A percentile compares a stretch with the other conserved stretches of the same genome.
These are phyloP conservation scores for Physaria fendleri DNA, from an alignment of 345 rosid species.

Conservation along the genomic window DNA sequence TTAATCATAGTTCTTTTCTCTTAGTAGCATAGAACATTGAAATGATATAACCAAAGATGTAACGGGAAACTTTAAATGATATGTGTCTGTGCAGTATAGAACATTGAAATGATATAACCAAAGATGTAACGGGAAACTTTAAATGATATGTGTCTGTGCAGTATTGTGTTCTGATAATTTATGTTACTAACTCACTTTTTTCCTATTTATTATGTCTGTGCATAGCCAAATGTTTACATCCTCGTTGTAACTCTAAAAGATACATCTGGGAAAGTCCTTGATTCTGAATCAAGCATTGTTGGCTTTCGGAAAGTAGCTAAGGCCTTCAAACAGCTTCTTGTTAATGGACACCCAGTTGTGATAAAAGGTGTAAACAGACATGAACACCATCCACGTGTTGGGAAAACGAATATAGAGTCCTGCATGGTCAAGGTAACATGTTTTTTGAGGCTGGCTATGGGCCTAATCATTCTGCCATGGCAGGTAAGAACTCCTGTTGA, in stretches of 20 bases:
- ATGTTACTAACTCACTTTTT: constrained; percentile 3
- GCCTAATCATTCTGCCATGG: constrained; percentile 95
- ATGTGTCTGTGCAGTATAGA: constrained; percentile 1
- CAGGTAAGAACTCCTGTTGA: constrained; percentile 45
- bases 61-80: neutral
- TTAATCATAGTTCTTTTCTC: neutral
- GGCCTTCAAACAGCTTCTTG: constrained; percentile 87
- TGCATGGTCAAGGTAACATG: constrained; percentile 93
- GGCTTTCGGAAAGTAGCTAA: constrained; percentile 80
- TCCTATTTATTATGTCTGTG: constrained; percentile 23
- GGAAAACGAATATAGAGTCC: constrained; percentile 92
- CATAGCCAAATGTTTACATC: constrained; percentile 78
- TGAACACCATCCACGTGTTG: constrained; percentile 97
- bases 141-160: neutral
- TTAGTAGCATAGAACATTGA: neutral
- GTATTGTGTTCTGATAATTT: neutral
- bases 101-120: constrained; percentile 10
- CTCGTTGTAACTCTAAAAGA: constrained; percentile 83
- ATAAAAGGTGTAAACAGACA: constrained; percentile 98
- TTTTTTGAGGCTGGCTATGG: constrained; percentile 72
- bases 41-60: constrained; percentile 6
- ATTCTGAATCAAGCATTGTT: constrained; percentile 88
- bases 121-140: neutral
- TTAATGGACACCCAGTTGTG: constrained; percentile 78
- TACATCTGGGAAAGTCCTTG: constrained; percentile 61